Base-by-base conservation (phyloP, 345 rosid genomes). In the Passiflora organensis region DNA sequence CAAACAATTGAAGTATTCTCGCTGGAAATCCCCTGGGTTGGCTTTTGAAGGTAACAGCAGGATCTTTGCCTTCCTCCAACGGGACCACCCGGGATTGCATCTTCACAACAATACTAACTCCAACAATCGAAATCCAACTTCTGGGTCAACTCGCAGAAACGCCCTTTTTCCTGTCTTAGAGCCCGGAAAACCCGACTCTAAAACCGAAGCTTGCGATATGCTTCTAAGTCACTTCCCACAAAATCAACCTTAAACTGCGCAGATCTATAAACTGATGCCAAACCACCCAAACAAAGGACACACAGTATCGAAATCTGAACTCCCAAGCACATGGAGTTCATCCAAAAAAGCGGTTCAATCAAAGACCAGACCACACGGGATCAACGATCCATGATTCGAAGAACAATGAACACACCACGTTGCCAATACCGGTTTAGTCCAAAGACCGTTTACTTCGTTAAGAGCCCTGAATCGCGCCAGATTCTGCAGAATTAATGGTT, bases 21-120 rank as follows among this genome's bases (percentile, higher is more conserved):
- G 73, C 28, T 0, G 89, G 94, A 49, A 80, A 73, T 18, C 70
- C 62, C 72, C 77, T 89, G 1, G 74, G 84, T 23, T 43, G 82
- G 50, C 70, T 51, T 67, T 87, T 62, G 60, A 39, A 55, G 0
- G 51, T 19, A 71, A 59, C 48, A 5, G 74, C 55, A 55, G 72
- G 66, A 64, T 83, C 95, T 68, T 79, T 86, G 22, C 80, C 94
- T 58, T 89, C 95, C 73, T 89, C 99, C 39, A 78, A 55, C 4
- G 72, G 67, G 51, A 74, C 68, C 22, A 68, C 78, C 79, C 87
- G 76, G 51, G 64, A 65, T 69, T 78, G 89, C 91, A 85, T 84
- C 74, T 39, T 63, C 59, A n/a, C 1, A 43, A 25, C 18, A 32
- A 53, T 6, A 14, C 24, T 14, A 22, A 28, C 43, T 8, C 43